Percentiles rank a stretch among this genome's conserved stretches.
These are phyloP conservation scores for Aureobasidium sp. DNA, from an alignment of 2,329 filamentous ascomycete genomes.

Conservation along the genomic window DNA sequence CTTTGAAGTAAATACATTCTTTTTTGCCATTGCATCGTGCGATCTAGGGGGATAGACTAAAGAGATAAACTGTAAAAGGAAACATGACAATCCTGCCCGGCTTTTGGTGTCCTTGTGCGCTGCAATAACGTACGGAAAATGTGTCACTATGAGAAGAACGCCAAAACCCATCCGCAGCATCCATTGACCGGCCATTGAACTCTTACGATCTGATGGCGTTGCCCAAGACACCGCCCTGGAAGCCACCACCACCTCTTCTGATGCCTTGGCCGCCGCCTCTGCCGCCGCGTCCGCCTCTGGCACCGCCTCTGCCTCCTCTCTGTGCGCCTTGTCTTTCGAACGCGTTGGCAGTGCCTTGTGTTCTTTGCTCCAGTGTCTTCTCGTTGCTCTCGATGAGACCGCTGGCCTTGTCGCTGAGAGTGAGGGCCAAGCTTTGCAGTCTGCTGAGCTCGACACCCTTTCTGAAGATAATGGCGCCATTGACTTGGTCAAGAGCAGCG, in stretches of 20 bases:
- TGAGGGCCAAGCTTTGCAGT: conserved; percentile 89
- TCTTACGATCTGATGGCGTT: conserved; percentile 44
- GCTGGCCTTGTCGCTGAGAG: conserved; percentile 92
- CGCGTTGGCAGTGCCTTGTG: conserved; percentile 88
- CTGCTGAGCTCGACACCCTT: conserved; percentile 98
- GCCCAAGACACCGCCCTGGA: conserved; percentile 73
- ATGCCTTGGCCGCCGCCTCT: conserved; percentile 53
- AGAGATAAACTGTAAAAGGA: conserved; percentile 3
- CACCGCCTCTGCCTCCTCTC: conserved; percentile 57
- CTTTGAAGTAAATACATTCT: neutral
- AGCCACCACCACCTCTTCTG: conserved; percentile 72
- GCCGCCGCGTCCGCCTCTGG: conserved; percentile 54
- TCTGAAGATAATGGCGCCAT: conserved; percentile 94
- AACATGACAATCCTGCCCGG: conserved; percentile 7
- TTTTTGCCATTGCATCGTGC: conserved; percentile 15
- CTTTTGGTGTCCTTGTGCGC: conserved; percentile 10
- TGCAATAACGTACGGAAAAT: conserved; percentile 7
- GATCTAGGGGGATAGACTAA: conserved; percentile 5
- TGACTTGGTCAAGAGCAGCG: conserved; percentile 95
- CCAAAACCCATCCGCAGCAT: conserved; percentile 10
- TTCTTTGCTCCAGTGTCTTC: conserved; percentile 92
- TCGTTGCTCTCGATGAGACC: conserved; percentile 95
- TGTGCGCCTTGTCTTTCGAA: conserved; percentile 88
- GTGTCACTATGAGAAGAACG: conserved; percentile 12
- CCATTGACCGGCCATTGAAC: neutral